phyloP scores from a whole-genome alignment of 495 filamentous ascomycete species.

The Jackrogersella multiformis region DNA sequence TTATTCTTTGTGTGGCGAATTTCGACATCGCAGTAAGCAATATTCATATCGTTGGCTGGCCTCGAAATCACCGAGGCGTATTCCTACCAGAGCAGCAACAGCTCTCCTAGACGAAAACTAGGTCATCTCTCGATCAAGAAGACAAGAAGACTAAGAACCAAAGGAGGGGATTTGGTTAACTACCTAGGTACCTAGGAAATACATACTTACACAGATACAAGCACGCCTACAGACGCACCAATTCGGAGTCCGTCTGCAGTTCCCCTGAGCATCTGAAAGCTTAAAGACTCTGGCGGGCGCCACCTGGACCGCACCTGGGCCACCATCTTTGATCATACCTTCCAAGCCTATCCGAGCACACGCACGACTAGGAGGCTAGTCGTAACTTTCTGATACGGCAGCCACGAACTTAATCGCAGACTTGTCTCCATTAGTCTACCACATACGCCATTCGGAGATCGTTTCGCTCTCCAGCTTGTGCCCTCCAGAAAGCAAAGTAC shows the following conservation, averaged over 20 bases:
- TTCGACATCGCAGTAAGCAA: no score
- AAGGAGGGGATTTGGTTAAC: neutral
- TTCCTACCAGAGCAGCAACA: no score
- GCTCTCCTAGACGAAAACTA: no score
- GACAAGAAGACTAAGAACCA: no score
- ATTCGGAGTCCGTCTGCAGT: slow-evolving; percentile 32
- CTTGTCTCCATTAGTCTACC: neutral
- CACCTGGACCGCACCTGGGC: slow-evolving; percentile 9
- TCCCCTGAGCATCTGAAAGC: slow-evolving; percentile 22
- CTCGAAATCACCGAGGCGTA: no score
- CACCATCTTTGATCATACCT: slow-evolving; percentile 7
- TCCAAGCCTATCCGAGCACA: neutral
- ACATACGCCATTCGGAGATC: slow-evolving; percentile 23
- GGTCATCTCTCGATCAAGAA: no score
- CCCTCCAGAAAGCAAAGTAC: slow-evolving; percentile 4
- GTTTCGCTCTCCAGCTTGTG: no score
- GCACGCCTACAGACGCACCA: slow-evolving; percentile 3
- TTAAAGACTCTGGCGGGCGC: slow-evolving; percentile 10
- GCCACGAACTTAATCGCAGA: slow-evolving; percentile 37
- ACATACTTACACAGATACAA: no score
- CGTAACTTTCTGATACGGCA: slow-evolving; percentile 20
- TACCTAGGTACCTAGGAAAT: no score
- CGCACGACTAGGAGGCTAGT: neutral
- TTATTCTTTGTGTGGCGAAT: no score
- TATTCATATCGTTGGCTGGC: no score